phyloP scores from a whole-genome alignment of 2,329 filamentous ascomycete species.

The Purpureocillium takamizusanense region DNA sequence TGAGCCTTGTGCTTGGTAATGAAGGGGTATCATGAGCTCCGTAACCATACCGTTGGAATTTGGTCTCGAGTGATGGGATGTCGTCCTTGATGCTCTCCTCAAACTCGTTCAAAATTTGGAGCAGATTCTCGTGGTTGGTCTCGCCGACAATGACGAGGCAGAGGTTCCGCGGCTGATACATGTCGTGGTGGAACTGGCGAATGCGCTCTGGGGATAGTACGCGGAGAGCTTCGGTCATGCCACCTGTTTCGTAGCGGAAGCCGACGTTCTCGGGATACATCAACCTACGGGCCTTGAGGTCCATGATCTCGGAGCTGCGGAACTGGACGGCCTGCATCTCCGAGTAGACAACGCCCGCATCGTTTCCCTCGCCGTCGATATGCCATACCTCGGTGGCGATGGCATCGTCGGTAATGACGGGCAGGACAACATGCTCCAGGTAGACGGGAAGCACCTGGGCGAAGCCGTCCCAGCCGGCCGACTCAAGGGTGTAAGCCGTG shows the following conservation, averaged over 20 bases:
- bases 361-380: constrained; percentile 84
- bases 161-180: constrained; percentile 97
- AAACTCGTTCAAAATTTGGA: constrained; percentile 77
- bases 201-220: constrained; percentile 83
- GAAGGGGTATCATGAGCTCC: background rate
- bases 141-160: constrained; percentile 89
- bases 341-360: constrained; percentile 95
- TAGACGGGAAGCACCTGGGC: constrained; percentile 91
- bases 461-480: constrained; percentile 95
- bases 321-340: constrained; percentile 98
- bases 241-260: constrained; percentile 96
- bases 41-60: constrained; percentile 57
- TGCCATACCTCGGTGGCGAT: constrained; percentile 97
- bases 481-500: constrained; percentile 91
- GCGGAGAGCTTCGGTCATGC: constrained; percentile 86
- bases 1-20: background rate
- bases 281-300: constrained; percentile 67
- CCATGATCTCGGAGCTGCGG: constrained; percentile 75
- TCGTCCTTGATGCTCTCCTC: constrained; percentile 78
- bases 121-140: constrained; percentile 70
- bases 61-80: constrained; percentile 63
- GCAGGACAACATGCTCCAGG: constrained; percentile 85
- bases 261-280: constrained; percentile 85
- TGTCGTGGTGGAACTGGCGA: constrained; percentile 85
- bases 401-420: constrained; percentile 83